Percentiles rank a stretch among this genome's conserved stretches.
Evolutionary conservation across 495 filamentous ascomycete species (phyloP).

Genomic region (Podospora sp.): DNA sequence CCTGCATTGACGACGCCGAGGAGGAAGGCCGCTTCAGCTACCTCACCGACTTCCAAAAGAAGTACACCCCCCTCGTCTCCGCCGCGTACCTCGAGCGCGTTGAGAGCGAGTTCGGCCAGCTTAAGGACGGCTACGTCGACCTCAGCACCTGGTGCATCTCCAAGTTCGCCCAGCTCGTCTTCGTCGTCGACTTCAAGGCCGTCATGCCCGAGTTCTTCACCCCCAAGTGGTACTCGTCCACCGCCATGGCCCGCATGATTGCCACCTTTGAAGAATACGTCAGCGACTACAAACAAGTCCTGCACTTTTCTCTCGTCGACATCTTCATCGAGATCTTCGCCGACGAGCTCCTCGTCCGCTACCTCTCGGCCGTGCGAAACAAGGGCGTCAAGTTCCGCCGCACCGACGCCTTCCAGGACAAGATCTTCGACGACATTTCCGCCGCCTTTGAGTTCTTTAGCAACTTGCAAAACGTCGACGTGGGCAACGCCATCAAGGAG

Average conservation of each 20-base stretch:
- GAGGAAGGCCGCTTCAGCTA: constrained; percentile 72
- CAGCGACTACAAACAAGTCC: constrained; percentile 73
- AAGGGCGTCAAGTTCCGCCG: constrained; percentile 87
- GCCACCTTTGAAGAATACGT: constrained; percentile 95
- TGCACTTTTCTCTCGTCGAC: constrained; percentile 83
- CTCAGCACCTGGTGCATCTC: constrained; percentile 86
- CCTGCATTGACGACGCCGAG: constrained; percentile 87
- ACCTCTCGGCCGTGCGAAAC: constrained; percentile 86
- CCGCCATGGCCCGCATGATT: constrained; percentile 83
- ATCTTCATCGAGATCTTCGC: constrained; percentile 89
- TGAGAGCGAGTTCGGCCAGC: constrained; percentile 66
- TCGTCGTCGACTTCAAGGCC: constrained; percentile 78
- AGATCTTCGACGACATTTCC: constrained; percentile 86
- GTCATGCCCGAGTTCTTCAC: constrained; percentile 92
- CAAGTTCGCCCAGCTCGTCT: constrained; percentile 81
- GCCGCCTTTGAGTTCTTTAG: constrained; percentile 81
- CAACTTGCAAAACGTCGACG: constrained; percentile 51
- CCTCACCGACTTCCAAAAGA: constrained; percentile 76
- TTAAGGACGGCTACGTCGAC: constrained; percentile 92
- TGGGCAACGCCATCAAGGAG: constrained; percentile 67
- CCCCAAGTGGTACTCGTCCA: constrained; percentile 77
- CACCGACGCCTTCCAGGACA: constrained; percentile 78
- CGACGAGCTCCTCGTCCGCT: constrained; percentile 83
- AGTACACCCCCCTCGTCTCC: constrained; percentile 76
- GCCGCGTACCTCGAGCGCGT: constrained; percentile 75